Percentiles rank a stretch among this genome's conserved stretches.
These are phyloP conservation scores for Grosmannia huntii DNA, from an alignment of 2,329 filamentous ascomycete genomes.

Conservation along the genomic window DNA sequence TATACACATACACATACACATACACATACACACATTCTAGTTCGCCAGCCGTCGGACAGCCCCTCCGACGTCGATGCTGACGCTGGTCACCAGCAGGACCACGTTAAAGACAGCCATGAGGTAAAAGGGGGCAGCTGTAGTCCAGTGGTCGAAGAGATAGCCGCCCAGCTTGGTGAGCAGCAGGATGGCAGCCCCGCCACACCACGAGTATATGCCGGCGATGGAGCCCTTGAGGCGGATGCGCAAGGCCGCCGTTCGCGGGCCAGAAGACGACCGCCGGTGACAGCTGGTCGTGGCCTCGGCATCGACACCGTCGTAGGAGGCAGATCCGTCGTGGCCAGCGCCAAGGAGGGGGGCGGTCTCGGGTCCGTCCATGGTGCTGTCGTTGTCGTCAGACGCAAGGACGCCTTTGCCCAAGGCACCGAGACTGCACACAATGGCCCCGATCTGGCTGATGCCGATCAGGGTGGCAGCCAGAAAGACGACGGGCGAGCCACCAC, in stretches of 20 bases:
- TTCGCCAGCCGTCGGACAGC: slow-evolving; percentile 13
- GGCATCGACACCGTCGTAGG: not conserved
- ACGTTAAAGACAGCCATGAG: slow-evolving; percentile 87
- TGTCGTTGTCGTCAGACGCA: slow-evolving; percentile 24
- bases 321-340: not conserved
- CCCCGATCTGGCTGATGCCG: slow-evolving; percentile 87
- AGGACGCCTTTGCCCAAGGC: slow-evolving; percentile 73
- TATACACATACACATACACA: not conserved
- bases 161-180: slow-evolving; percentile 87
- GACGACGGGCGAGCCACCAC: slow-evolving; percentile 54
- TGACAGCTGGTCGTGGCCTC: not conserved
- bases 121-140: slow-evolving; percentile 74
- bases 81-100: slow-evolving; percentile 46
- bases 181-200: slow-evolving; percentile 79
- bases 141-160: slow-evolving; percentile 64
- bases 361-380: slow-evolving; percentile 18
- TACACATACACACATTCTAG: not conserved
- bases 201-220: slow-evolving; percentile 85
- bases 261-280: not conserved
- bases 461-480: slow-evolving; percentile 70
- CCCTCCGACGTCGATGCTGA: slow-evolving; percentile 35
- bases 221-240: slow-evolving; percentile 78
- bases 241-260: slow-evolving; percentile 25
- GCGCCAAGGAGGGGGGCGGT: slow-evolving; percentile 25
- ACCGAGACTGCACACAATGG: slow-evolving; percentile 91